These are phyloP conservation scores for Hypoxylon crocopeplum DNA, from an alignment of 495 filamentous ascomycete genomes.

Conservation along the genomic window DNA sequence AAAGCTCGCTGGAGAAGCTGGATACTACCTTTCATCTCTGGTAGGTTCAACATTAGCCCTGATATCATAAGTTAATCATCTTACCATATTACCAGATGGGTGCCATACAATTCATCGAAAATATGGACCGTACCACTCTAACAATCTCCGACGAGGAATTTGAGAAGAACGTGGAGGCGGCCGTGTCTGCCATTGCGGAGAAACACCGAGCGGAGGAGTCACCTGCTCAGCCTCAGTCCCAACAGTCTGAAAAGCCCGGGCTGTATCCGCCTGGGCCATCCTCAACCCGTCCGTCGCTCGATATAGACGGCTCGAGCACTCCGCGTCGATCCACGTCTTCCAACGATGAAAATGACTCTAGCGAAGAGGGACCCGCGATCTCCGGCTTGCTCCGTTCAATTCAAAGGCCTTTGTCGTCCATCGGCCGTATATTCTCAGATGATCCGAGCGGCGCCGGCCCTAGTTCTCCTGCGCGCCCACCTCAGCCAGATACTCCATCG, in stretches of 20 bases:
- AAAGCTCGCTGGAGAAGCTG: conserved; percentile 93
- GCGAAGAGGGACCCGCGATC: conserved; percentile 78
- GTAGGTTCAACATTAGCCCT: conserved; percentile 51
- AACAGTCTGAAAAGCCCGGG: conserved; percentile 67
- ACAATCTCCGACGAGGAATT: conserved; percentile 96
- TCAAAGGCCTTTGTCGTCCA: conserved; percentile 87
- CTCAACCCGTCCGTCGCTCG: conserved; percentile 50
- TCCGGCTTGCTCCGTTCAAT: conserved; percentile 89
- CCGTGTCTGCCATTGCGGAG: conserved; percentile 95
- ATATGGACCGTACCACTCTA: conserved; percentile 88
- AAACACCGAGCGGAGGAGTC: conserved; percentile 66
- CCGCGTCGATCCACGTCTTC: conserved; percentile 52
- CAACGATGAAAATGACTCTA: conserved; percentile 55
- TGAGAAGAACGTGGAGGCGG: conserved; percentile 91
- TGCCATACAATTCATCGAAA: conserved; percentile 96
- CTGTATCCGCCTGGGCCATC: conserved; percentile 46
- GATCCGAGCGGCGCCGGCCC: conserved; percentile 56
- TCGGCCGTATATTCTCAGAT: conserved; percentile 97
- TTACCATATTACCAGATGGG: conserved; percentile 70
- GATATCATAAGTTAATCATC: conserved; percentile 17
- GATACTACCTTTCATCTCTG: conserved; percentile 97
- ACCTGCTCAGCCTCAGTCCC: conserved; percentile 48
- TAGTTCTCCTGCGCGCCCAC: conserved; percentile 62
- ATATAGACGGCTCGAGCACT: conserved; percentile 50
- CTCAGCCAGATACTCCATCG: conserved; percentile 53